phyloP scores from a whole-genome alignment of 2,329 filamentous ascomycete species.

The Tolypocladium sp. region DNA sequence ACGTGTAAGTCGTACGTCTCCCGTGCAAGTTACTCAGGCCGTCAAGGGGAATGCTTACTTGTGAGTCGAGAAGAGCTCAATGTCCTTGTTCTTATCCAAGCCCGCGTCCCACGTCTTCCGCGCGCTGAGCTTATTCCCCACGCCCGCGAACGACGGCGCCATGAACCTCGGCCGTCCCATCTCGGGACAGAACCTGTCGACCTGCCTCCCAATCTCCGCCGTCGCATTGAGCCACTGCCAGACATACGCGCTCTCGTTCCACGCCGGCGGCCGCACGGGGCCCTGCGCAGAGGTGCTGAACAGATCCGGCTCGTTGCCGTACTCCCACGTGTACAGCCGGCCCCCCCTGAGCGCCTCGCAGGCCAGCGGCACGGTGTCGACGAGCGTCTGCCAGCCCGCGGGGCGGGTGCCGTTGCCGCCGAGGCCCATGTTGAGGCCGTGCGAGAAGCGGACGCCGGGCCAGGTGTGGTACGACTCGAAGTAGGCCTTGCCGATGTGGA shows the following conservation, averaged over 20 bases:
- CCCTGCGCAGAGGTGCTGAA: slow-evolving; percentile 43
- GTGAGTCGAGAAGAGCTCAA: slow-evolving; percentile 47
- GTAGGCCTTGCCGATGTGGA: slow-evolving; percentile 50
- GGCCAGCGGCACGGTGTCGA: slow-evolving; percentile 44
- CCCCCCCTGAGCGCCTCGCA: slow-evolving; percentile 43
- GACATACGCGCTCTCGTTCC: slow-evolving; percentile 47
- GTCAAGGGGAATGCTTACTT: slow-evolving; percentile 30
- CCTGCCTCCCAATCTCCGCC: slow-evolving; percentile 32
- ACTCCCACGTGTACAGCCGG: slow-evolving; percentile 48
- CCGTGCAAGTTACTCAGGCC: too few species aligned
- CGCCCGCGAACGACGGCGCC: slow-evolving; percentile 44
- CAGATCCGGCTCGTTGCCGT: slow-evolving; percentile 42
- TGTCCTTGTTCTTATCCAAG: slow-evolving; percentile 35
- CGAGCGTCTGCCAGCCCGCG: slow-evolving; percentile 39
- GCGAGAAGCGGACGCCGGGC: slow-evolving; percentile 44
- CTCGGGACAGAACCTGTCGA: slow-evolving; percentile 41
- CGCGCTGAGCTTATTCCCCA: slow-evolving; percentile 43
- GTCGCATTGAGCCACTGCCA: slow-evolving; percentile 49
- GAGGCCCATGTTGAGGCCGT: slow-evolving; percentile 52
- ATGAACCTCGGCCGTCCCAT: slow-evolving; percentile 30
- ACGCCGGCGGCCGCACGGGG: slow-evolving; percentile 38
- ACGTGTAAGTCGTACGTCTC: neutral
- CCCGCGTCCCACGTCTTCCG: slow-evolving; percentile 43
- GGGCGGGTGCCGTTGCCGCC: too few species aligned
- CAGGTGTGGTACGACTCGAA: slow-evolving; percentile 55